Base-by-base conservation (phyloP, 495 filamentous ascomycete species). In the Penicillium argentinense region DNA sequence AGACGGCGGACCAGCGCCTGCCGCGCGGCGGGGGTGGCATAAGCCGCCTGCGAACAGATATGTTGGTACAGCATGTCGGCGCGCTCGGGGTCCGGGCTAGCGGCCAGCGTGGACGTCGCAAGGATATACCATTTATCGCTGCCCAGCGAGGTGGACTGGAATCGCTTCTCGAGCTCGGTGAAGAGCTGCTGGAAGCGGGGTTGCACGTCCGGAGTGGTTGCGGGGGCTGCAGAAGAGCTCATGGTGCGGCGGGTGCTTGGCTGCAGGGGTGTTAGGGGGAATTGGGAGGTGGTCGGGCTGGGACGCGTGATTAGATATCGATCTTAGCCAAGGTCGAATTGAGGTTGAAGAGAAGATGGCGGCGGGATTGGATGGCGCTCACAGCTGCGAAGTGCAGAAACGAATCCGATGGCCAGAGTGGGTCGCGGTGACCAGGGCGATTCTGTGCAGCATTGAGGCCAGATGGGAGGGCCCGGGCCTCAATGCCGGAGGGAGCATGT, bases 121-220 rank as follows among this genome's bases (percentile, higher is more conserved):
- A 81, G 64, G 19, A 84, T 69, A 43, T 80, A 78, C 80, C 81
- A 84, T 65, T 75, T 75, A 28, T 80, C 76, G 21, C 51, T 51
- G 21, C 77, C 75, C 11, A 80, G 56, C 13, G 55, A 66, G 19
- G 70, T 69, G 1, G 64, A 56, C 22, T 74, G 69, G 54, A 82
- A 81, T 41, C 69, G 69, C 40, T 72, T 45, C 56, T 83, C 75
- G 3, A 82, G 62, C 23, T 62, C 57, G 32, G 72, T 51, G 67
- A 84, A 80, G 25, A 84, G 64, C 29, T 58, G 18, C 24, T 44
- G 27, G 55, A 59, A 68, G 56, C 51, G 54, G 56, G 67, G 65
- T 12, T 65, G 42, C 12, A 67, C 39, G 42, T 51, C 40, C 24
- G 59, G 23, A 19, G 48, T 39, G 29, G 51, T 14, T 27, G 53